Evolutionary conservation across 805 yeast species (phyloP).

Genomic region (Candida odintsovae): DNA sequence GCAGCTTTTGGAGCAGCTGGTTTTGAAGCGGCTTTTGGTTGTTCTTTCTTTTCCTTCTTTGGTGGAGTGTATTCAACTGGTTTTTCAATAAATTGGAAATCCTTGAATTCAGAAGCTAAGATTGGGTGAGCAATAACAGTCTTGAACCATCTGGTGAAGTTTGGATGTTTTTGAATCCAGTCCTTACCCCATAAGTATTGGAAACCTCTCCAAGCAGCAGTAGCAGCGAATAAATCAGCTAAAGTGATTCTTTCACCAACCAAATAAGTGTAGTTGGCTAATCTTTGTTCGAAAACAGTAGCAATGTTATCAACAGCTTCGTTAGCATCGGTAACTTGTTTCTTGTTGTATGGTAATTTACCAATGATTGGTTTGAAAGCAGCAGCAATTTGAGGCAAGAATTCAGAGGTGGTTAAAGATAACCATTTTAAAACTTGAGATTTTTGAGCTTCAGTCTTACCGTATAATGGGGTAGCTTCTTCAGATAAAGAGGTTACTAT

Average conservation of each 20-base stretch:
- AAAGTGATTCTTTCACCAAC: constrained; percentile 61
- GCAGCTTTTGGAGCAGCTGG: constrained; percentile 38
- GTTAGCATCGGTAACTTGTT: constrained; percentile 42
- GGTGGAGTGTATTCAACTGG: constrained; percentile 66
- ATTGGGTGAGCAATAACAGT: constrained; percentile 44
- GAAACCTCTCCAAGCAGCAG: constrained; percentile 49
- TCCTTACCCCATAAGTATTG: constrained; percentile 52
- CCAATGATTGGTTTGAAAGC: constrained; percentile 63
- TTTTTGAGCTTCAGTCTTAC: constrained; percentile 57
- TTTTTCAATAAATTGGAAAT: constrained; percentile 55
- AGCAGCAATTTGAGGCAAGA: constrained; percentile 39
- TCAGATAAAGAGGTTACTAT: constrained; percentile 29
- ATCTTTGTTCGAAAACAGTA: constrained; percentile 48
- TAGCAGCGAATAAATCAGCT: constrained; percentile 60
- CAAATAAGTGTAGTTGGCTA: constrained; percentile 56
- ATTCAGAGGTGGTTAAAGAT: constrained; percentile 69
- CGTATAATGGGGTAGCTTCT: constrained; percentile 43
- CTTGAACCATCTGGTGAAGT: constrained; percentile 64
- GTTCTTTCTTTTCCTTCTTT: constrained; percentile 55
- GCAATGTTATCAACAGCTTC: constrained; percentile 35
- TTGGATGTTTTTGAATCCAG: constrained; percentile 61
- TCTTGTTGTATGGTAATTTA: constrained; percentile 71
- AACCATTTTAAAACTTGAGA: constrained; percentile 66
- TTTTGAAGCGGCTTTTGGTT: constrained; percentile 26
- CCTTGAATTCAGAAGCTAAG: constrained; percentile 42